phyloP scores from a whole-genome alignment of 371 early-diverging fungal genomes.

The Apophysomyces variabilis region DNA sequence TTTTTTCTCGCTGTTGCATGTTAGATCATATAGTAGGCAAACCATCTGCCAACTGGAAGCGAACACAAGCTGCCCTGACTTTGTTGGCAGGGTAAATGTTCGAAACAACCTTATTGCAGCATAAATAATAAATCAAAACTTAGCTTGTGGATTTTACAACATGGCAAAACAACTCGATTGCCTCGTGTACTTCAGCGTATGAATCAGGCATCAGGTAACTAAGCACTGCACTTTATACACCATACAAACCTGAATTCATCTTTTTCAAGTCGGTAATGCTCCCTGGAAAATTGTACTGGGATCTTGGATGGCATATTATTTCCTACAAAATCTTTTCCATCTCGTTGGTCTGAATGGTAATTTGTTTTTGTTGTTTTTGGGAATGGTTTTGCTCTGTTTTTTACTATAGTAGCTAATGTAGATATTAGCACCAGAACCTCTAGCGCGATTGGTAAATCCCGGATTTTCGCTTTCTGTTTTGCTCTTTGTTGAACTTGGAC shows the following conservation, averaged over 20 bases:
- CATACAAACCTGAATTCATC: neutral
- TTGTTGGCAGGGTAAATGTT: conserved; percentile 60
- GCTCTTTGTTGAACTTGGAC: conserved; percentile 21
- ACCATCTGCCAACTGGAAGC: conserved; percentile 90
- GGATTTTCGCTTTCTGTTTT: neutral
- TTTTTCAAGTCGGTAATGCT: conserved; percentile 52
- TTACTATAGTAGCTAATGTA: conserved; percentile 2
- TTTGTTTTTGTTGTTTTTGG: neutral
- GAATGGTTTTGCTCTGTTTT: neutral
- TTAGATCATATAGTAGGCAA: conserved; percentile 91
- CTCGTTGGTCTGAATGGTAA: conserved; percentile 65
- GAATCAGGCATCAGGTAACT: conserved; percentile 34
- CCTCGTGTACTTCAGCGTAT: conserved; percentile 31
- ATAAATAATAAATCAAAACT: conserved; percentile 11
- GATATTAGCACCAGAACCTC: conserved; percentile 68
- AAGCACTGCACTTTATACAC: neutral
- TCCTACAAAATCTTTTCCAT: conserved; percentile 61
- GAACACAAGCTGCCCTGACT: conserved; percentile 75
- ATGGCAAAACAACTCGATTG: conserved; percentile 33
- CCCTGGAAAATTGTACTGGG: conserved; percentile 83
- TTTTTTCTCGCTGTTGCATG: conserved; percentile 55
- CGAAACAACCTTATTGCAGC: neutral
- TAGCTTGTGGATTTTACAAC: conserved; percentile 45
- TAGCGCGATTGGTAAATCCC: conserved; percentile 58
- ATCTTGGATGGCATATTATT: conserved; percentile 69